A percentile compares a stretch with the other conserved stretches of the same genome.
These are phyloP conservation scores for Eucalyptus grandis DNA, from an alignment of 345 rosid genomes.

Conservation along the genomic window DNA sequence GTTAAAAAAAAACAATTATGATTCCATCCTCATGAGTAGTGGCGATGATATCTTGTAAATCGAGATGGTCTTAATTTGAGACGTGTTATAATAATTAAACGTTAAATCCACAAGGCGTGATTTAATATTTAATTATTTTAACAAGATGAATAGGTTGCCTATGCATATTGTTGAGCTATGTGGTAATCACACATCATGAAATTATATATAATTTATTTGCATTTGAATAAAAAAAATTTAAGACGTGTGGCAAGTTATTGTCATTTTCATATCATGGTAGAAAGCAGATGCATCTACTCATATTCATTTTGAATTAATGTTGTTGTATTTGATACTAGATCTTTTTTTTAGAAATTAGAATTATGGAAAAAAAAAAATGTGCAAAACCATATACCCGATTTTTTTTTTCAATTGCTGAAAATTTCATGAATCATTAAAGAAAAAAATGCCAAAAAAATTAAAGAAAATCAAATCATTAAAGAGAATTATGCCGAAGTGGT, in stretches of 20 bases:
- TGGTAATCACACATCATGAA: too few species aligned
- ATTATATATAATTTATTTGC: too few species aligned
- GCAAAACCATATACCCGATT: background rate
- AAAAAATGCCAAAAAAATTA: background rate
- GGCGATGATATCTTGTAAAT: background rate
- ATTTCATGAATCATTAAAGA: background rate
- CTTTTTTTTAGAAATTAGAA: background rate
- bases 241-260: too few species aligned
- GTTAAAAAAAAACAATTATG: background rate
- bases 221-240: too few species aligned
- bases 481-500: accelerated
- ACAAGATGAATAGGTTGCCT: too few species aligned
- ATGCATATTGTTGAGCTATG: too few species aligned
- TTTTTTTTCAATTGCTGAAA: background rate
- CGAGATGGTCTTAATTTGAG: background rate
- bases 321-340: too few species aligned
- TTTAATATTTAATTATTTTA: too few species aligned
- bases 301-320: too few species aligned
- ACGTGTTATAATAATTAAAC: too few species aligned
- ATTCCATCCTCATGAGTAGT: background rate
- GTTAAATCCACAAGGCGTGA: accelerated
- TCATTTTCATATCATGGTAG: too few species aligned
- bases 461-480: background rate
- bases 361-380: background rate
- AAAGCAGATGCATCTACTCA: too few species aligned